Evolutionary conservation across 257 asterid genomes (phyloP), one percentile per base, ranked within the genome.

Genomic region (Voacanga thouarsii): DNA sequence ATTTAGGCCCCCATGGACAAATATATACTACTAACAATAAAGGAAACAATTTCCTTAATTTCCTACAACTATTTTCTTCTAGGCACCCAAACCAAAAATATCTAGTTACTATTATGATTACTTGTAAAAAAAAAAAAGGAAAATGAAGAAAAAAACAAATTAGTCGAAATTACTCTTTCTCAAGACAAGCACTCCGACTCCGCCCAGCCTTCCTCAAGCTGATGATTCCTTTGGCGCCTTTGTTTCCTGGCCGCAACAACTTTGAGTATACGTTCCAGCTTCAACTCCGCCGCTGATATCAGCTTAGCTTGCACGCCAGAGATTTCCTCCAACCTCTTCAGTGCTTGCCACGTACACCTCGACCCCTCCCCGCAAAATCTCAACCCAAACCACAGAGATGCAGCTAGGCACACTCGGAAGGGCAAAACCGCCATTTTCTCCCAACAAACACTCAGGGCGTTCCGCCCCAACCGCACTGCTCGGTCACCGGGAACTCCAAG

Each of bases 231-330:
- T 12, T 3, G 59, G 44, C 79, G 86, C 59, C 80, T 82, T 3
- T 44, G 75, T 12, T 76, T 68, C 7, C 56, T 44, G 5, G 39
- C 65, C 4, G 77, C 70, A 47, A 72, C 41, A 39, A 67, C 49
- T 83, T 80, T 84, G 9, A 83, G 24, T 2, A 67, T 60, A 19
- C 82, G 80, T 51, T 77, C 83, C 75, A 92, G 60, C 80, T 80
- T 89, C 44, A 83, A 76, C 80, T 72, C 92, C 9, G 89, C 85
- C 43, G 82, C 88, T 74, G 78, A 19, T 28, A 90, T 89, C 7
- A 90, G 71, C 86, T 80, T 86, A 21, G 85, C 85, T 65, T 91
- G 93, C 67, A 89, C 93, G 79, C 97, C 89, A 2, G 93, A 88
- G 1, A 89, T 74, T 75, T 82, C 84, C 79, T 90, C 89, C 0